These are phyloP conservation scores for Pichia deserticola DNA, from an alignment of 805 yeast species.

Conservation along the genomic window DNA sequence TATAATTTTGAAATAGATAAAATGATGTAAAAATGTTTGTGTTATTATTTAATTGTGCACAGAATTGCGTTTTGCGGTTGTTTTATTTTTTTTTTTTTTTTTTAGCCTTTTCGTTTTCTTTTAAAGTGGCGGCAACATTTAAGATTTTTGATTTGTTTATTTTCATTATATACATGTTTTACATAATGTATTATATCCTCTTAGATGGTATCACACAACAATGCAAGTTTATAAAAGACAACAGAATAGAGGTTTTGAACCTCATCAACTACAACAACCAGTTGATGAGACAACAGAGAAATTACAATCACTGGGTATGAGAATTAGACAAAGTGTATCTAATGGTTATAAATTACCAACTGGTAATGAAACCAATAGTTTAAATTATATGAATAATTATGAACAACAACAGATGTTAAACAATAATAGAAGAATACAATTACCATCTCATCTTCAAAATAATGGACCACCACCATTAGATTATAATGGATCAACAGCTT, in stretches of 20 bases:
- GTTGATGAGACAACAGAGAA: slow-evolving; percentile 27
- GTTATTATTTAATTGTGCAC: too few relatives aligned
- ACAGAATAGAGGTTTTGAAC: neutral
- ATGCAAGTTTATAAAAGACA: slow-evolving; percentile 8
- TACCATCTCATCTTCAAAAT: slow-evolving; percentile 29
- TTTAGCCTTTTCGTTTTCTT: too few relatives aligned
- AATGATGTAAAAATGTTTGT: too few relatives aligned
- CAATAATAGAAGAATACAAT: slow-evolving; percentile 22
- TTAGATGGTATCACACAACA: neutral
- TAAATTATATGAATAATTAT: slow-evolving; percentile 9
- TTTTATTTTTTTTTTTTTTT: too few relatives aligned
- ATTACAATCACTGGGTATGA: slow-evolving; percentile 58
- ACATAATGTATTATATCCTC: too few relatives aligned
- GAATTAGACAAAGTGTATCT: slow-evolving; percentile 58
- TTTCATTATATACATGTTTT: too few relatives aligned
- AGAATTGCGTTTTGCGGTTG: too few relatives aligned
- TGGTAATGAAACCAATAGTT: neutral
- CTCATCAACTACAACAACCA: neutral
- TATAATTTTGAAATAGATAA: too few relatives aligned
- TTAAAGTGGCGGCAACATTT: neutral
- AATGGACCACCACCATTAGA: slow-evolving; percentile 38
- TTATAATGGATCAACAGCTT: slow-evolving; percentile 38
- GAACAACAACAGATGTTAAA: slow-evolving; percentile 8
- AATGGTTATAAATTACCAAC: slow-evolving; percentile 42
- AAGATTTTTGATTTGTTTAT: neutral